phyloP scores from a whole-genome alignment of 2,329 filamentous ascomycete species.

The Chrysosphaeria jannelii region DNA sequence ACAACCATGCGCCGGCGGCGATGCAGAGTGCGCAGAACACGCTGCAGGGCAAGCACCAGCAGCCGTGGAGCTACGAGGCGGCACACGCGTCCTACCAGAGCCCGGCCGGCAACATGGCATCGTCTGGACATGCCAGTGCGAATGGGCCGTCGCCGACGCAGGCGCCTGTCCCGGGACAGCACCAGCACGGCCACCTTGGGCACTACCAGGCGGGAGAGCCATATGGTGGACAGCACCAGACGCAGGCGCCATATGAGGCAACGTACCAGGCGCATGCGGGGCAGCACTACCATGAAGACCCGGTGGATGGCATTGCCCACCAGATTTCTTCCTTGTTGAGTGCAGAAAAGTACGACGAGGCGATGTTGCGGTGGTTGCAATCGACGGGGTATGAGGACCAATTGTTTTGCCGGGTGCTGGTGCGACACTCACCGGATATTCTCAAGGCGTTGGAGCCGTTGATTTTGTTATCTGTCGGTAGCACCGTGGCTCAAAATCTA shows the following conservation, averaged over 20 bases:
- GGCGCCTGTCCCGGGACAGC: conserved; percentile 1
- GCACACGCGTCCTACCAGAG: too few relatives aligned
- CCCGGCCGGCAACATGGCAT: too few relatives aligned
- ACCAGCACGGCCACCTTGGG: conserved; percentile 6
- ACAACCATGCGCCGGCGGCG: too few relatives aligned
- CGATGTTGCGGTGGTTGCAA: conserved; percentile 36
- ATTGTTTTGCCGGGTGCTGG: conserved; percentile 26
- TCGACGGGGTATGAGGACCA: conserved; percentile 23
- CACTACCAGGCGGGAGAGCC: not conserved
- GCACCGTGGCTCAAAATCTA: conserved; percentile 29
- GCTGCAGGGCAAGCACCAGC: too few relatives aligned
- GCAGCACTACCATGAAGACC: conserved; percentile 22
- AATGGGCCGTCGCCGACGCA: conserved; percentile 1
- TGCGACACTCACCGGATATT: conserved; percentile 18
- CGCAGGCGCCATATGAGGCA: conserved; percentile 7
- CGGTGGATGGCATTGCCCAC: conserved; percentile 30
- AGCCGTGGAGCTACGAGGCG: too few relatives aligned
- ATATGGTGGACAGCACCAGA: conserved; percentile 6
- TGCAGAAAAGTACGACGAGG: conserved; percentile 30
- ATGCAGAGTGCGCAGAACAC: too few relatives aligned
- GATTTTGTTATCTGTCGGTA: conserved; percentile 31
- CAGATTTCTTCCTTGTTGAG: too few relatives aligned
- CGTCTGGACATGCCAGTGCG: too few relatives aligned
- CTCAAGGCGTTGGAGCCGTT: conserved; percentile 27
- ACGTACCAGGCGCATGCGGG: conserved; percentile 15